phyloP scores from a whole-genome alignment of 2,329 filamentous ascomycete genomes.

The Trichoderma breve region DNA sequence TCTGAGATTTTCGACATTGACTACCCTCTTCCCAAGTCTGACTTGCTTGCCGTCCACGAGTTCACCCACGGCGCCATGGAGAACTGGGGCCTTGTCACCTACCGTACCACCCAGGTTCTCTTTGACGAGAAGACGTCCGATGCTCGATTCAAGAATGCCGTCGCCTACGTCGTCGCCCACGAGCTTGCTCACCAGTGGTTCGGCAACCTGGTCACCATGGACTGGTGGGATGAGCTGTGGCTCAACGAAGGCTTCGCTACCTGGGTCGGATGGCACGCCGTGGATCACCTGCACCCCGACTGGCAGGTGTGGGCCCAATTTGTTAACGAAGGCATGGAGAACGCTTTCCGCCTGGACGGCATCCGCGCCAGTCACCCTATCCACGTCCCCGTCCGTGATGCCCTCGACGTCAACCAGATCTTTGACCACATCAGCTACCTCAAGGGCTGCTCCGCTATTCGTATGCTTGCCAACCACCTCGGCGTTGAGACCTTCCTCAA shows the following conservation, averaged over 20 bases:
- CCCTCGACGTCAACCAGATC: constrained; percentile 94
- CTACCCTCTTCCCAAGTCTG: constrained; percentile 89
- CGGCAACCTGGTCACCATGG: constrained; percentile 92
- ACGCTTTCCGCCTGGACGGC: constrained; percentile 84
- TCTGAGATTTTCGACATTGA: constrained; percentile 92
- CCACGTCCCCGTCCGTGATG: constrained; percentile 90
- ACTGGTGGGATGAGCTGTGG: constrained; percentile 95
- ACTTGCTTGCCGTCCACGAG: constrained; percentile 87
- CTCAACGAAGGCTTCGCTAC: constrained; percentile 96
- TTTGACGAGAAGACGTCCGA: constrained; percentile 93
- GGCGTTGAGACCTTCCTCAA: constrained; percentile 85
- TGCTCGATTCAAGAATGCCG: constrained; percentile 83
- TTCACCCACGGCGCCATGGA: constrained; percentile 90
- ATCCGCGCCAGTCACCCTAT: constrained; percentile 93
- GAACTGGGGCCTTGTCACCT: constrained; percentile 96
- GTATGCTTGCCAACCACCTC: constrained; percentile 91
- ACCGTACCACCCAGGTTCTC: constrained; percentile 91
- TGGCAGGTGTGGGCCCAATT: constrained; percentile 99
- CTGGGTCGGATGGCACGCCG: constrained; percentile 94
- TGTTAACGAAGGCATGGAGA: constrained; percentile 90
- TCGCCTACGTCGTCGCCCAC: constrained; percentile 97
- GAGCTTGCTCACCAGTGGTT: constrained; percentile 98
- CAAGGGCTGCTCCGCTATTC: constrained; percentile 93
- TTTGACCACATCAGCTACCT: constrained; percentile 96
- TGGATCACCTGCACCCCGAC: constrained; percentile 89